Conservation (phyloP, 2,329 filamentous ascomycete species). For the Tolypocladium nubicola region DNA sequence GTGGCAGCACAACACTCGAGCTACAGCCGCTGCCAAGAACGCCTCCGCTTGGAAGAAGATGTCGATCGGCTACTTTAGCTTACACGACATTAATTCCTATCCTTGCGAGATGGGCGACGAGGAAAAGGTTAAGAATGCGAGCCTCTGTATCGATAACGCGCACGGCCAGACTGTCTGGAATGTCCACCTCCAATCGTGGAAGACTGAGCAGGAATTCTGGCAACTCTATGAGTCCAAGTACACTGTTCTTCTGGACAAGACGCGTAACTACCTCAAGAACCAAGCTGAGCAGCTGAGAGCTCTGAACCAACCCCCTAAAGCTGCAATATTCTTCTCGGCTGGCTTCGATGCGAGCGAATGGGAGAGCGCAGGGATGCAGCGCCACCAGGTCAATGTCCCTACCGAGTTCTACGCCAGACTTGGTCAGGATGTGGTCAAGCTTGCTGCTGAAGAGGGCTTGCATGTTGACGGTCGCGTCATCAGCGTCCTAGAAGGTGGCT, state of each 20-base stretch:
- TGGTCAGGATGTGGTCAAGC: constrained; percentile 70
- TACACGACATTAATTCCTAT: constrained; percentile 98
- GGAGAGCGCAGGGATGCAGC: constrained; percentile 87
- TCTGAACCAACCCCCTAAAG: constrained; percentile 56
- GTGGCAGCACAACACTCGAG: constrained; percentile 78
- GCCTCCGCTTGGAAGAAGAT: constrained; percentile 69
- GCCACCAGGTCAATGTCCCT: constrained; percentile 90
- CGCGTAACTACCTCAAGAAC: constrained; percentile 61
- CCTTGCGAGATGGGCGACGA: constrained; percentile 91
- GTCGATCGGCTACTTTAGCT: constrained; percentile 87
- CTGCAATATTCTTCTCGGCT: constrained; percentile 87
- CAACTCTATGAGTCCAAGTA: constrained; percentile 74
- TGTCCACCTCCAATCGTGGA: constrained; percentile 84
- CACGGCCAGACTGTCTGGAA: constrained; percentile 96
- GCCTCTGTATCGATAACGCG: constrained; percentile 85
- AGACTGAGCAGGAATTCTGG: constrained; percentile 79
- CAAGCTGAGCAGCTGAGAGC: constrained; percentile 58
- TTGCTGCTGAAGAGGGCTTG: constrained; percentile 71
- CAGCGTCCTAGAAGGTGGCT: constrained; percentile 91
- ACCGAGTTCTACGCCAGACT: constrained; percentile 94
- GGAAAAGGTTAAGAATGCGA: constrained; percentile 88
- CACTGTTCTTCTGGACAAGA: constrained; percentile 65
- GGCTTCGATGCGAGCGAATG: constrained; percentile 96
- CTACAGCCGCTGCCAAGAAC: constrained; percentile 53
- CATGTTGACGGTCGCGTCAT: constrained; percentile 76